Conservation (phyloP, 345 rosid genomes). For the Streptanthus diversifolius region DNA sequence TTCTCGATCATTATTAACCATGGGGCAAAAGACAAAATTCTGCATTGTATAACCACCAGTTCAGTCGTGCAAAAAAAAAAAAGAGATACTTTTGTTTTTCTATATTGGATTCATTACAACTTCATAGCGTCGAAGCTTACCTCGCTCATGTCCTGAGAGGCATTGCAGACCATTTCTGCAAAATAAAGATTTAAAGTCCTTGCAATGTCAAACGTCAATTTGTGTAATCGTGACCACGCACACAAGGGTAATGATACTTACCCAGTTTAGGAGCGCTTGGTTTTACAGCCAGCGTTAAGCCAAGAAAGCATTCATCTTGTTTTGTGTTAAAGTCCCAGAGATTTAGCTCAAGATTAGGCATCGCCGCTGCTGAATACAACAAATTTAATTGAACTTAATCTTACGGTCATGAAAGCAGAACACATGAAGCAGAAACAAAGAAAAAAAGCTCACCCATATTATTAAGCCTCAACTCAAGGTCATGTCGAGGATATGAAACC, state of each 20-base stretch:
- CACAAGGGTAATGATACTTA: constrained; percentile 29
- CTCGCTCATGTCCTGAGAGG: constrained; percentile 55
- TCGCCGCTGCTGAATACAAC: constrained; percentile 43
- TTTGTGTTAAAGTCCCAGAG: constrained; percentile 83
- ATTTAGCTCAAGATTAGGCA: constrained; percentile 91
- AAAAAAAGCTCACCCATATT: constrained; percentile 49
- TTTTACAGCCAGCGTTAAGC: constrained; percentile 81
- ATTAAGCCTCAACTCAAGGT: constrained; percentile 75
- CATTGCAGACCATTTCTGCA: constrained; percentile 59
- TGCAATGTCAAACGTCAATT: not conserved
- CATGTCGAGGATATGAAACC: constrained; percentile 64
- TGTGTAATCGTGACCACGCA: not conserved
- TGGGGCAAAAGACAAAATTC: constrained; percentile 69
- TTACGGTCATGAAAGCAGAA: not conserved
- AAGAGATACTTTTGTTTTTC: not conserved
- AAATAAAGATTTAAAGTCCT: constrained; percentile 10
- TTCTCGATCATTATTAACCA: constrained; percentile 49
- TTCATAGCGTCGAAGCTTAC: constrained; percentile 41
- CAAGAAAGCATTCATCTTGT: constrained; percentile 88
- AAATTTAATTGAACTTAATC: not conserved
- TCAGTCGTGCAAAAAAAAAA: not conserved
- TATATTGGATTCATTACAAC: not conserved
- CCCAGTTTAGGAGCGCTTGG: constrained; percentile 76
- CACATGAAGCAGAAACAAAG: not conserved
- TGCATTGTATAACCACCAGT: constrained; percentile 35